Base-by-base conservation (phyloP, 192 early-diverging fungal species). In the Chytriomyces confervae region DNA sequence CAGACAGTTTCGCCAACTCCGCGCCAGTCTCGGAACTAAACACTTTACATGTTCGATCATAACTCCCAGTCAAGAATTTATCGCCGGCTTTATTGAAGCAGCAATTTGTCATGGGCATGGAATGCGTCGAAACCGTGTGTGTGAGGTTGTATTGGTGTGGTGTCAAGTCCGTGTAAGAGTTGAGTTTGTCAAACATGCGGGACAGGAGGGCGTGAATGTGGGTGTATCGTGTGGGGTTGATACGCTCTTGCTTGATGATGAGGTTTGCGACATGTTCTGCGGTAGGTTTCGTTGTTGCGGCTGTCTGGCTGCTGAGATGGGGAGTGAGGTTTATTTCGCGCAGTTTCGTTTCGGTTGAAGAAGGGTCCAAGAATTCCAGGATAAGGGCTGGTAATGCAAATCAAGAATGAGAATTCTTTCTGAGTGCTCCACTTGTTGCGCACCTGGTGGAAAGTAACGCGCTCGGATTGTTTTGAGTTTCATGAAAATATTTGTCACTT, bases 21-120 rank as follows among this genome's bases (percentile, higher is more conserved):
- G 50, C 75, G 13, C 86, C 87, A 5, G 51, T 80, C 6, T 66
- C 66, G 5, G 84, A 79, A 64, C 82, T 70, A 82, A 84, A 88
- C 7, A 88, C 53, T 63, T 88, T 88, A 62, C 84, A 85, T 10
- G 79, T 57, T 10, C 87, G 75, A 65, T 88, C 87, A 75, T 88
- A 88, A 60, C 85, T 83, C 11, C 83, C 85, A 18, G 87, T 87
- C 10, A 84, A 69, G 46, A 81, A 67, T 29, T 84, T 85, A 27
- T 63, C 60, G 16, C 87, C 87, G 45, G 72, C 43, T 50, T 87
- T 87, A 75, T 84, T 86, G 71, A 88, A 84, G 11, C 76, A 79
- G 72, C 85, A 88, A 61, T 88, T 88, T 20, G 87, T 88, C 60
- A 88, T 61, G 10, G 87, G 87, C 81, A 88, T 77, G 7, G 76